Percentiles rank a stretch among this genome's conserved stretches.
phyloP scores from a whole-genome alignment of 164 flowering plant species.

The Vitis rupestris region DNA sequence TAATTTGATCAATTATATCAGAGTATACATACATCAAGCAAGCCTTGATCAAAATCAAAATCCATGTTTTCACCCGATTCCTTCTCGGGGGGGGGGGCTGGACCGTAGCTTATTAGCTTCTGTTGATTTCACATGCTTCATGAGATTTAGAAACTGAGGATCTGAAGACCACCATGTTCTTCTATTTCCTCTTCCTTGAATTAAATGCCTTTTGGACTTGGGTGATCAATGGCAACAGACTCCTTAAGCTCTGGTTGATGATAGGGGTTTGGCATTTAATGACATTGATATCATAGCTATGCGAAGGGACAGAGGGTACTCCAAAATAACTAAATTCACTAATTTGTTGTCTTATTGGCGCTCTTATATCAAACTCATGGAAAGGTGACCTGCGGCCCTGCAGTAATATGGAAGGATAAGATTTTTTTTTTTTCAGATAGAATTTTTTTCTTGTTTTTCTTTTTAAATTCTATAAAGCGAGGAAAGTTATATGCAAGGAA shows the following conservation, averaged over 20 bases:
- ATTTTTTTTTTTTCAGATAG: not conserved
- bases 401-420: conserved; percentile 8
- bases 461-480: no score
- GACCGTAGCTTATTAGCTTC: not conserved
- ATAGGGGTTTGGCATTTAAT: conserved; percentile 24
- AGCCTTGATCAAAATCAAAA: conserved; percentile 60
- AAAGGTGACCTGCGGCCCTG: conserved; percentile 68
- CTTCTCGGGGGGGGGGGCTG: conserved; percentile 10
- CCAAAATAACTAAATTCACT: conserved; percentile 50
- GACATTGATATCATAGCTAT: conserved; percentile 55
- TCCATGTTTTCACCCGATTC: conserved; percentile 26
- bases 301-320: conserved; percentile 77
- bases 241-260: conserved; percentile 17
- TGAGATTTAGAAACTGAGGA: conserved; percentile 50
- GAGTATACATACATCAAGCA: conserved; percentile 60
- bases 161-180: conserved; percentile 37
- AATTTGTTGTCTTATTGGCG: conserved; percentile 53
- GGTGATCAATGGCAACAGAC: conserved; percentile 18
- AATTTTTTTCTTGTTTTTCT: not conserved
- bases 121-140: conserved; percentile 21
- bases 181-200: conserved; percentile 74
- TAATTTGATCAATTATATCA: conserved; percentile 39
- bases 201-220: conserved; percentile 43
- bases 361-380: conserved; percentile 51
- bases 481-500: no score